phyloP scores from a whole-genome alignment of 169 alveolate species.

The Cryptosporidium parvum region DNA sequence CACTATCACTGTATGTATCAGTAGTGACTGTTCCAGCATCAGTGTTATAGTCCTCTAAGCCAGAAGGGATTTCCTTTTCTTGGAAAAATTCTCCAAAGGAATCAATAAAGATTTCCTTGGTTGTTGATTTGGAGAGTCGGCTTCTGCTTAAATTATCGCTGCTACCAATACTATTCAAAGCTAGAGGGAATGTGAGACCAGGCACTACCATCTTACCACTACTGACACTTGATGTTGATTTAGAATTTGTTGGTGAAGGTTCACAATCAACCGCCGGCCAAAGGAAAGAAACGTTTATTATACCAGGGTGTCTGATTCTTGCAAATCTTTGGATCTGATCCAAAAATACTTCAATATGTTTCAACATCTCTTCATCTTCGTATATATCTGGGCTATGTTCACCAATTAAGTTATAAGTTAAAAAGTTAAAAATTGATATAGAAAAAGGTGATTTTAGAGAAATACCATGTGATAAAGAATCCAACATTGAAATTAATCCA shows the following conservation, averaged over 20 bases:
- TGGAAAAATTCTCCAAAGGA: background rate
- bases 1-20: background rate
- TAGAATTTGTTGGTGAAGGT: background rate
- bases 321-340: background rate
- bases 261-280: conserved; percentile 41
- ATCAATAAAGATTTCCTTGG: background rate
- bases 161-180: background rate
- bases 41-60: background rate
- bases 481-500: background rate
- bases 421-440: background rate
- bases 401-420: background rate
- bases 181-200: conserved; percentile 47
- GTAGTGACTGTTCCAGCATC: background rate
- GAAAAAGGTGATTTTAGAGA: background rate
- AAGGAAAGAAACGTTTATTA: background rate
- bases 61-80: background rate
- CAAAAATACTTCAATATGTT: background rate
- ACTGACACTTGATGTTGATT: no score
- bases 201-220: conserved; percentile 8
- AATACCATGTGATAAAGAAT: background rate
- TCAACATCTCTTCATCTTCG: background rate
- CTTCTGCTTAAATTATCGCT: background rate
- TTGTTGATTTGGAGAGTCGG: background rate
- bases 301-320: conserved; percentile 24
- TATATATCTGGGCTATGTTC: background rate